Conservation (phyloP, 148 eudicot species). For the Gaultheria prostrata region DNA sequence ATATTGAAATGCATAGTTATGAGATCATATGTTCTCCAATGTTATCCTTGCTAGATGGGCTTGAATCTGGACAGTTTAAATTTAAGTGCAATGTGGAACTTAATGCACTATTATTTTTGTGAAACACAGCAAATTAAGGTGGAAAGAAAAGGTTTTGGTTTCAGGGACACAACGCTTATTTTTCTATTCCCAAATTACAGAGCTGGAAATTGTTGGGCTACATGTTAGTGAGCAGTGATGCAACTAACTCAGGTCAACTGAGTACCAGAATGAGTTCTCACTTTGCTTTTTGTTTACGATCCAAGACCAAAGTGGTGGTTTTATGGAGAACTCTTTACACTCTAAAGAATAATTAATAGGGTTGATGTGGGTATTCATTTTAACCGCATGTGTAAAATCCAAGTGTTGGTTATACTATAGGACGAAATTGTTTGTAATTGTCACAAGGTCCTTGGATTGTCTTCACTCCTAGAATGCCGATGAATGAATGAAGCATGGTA, state of each 20-base stretch:
- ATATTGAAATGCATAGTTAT: not conserved
- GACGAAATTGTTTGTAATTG: not conserved
- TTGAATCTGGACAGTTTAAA: not conserved
- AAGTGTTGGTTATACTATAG: not conserved
- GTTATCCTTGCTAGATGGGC: not conserved
- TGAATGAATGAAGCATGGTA: too few species aligned
- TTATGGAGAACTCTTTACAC: not conserved
- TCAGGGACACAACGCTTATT: not conserved
- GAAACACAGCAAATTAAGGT: not conserved
- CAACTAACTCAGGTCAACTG: not conserved
- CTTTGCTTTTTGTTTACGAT: not conserved
- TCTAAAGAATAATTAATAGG: not conserved
- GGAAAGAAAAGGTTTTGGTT: not conserved
- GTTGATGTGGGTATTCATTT: not conserved
- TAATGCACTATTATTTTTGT: not conserved
- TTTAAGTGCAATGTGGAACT: not conserved
- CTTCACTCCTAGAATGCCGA: not conserved
- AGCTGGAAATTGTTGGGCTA: not conserved
- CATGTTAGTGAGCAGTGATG: not conserved
- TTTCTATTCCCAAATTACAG: not conserved
- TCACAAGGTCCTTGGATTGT: not conserved
- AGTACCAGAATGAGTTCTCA: not conserved
- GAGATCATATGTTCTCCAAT: not conserved
- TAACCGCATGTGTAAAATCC: not conserved
- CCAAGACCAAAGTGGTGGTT: not conserved